Conservation (phyloP, 1,139 yeast genomes). For the Kodamaea suecica region DNA sequence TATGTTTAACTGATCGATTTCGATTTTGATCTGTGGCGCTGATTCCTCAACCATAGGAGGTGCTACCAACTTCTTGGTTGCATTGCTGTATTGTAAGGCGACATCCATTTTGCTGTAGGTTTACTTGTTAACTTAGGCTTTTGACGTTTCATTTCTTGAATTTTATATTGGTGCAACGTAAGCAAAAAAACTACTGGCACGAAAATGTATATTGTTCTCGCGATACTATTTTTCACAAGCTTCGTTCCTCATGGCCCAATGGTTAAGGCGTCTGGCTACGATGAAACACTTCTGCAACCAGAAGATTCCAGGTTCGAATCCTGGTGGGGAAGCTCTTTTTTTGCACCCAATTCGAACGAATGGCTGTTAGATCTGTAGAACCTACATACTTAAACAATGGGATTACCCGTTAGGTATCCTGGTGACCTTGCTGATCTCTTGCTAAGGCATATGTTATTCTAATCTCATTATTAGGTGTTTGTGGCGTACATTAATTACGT, state of each 20-base stretch:
- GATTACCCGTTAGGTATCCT: too few species aligned
- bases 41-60: conserved; percentile 21
- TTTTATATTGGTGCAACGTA: not conserved
- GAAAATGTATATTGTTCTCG: too few species aligned
- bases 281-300: conserved; percentile 65
- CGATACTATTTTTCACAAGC: too few species aligned
- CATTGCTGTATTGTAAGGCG: conserved; percentile 28
- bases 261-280: conserved; percentile 95
- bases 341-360: conserved; percentile 10
- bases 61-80: conserved; percentile 27
- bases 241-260: conserved; percentile 86
- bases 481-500: too few species aligned
- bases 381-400: too few species aligned
- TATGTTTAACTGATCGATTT: conserved; percentile 61
- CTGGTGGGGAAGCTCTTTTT: conserved; percentile 82
- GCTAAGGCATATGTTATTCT: too few species aligned
- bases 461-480: too few species aligned
- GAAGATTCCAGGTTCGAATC: conserved; percentile 95
- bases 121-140: too few species aligned
- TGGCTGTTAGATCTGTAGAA: not conserved
- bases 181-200: conserved; percentile 1
- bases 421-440: too few species aligned
- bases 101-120: conserved; percentile 18
- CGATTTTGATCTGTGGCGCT: conserved; percentile 38
- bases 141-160: not conserved